phyloP scores from a whole-genome alignment of 768 basidiomycete species.

The Coprinopsis sp. region DNA sequence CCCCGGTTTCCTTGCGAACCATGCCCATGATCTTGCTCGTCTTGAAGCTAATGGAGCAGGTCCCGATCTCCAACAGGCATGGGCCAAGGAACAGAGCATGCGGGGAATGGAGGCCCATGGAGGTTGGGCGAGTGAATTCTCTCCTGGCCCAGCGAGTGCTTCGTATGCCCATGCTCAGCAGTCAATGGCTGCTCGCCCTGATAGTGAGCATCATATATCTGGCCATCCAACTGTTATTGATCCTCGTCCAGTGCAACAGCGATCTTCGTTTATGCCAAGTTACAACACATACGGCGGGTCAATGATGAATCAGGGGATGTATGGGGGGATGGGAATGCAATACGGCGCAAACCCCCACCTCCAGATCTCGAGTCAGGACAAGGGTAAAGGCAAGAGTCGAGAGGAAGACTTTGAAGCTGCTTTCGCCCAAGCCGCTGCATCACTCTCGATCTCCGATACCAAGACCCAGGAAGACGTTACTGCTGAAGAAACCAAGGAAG shows the following conservation, averaged over 20 bases:
- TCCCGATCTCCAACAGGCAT: slow-evolving; percentile 44
- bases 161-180: slow-evolving; percentile 12
- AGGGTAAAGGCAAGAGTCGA: slow-evolving; percentile 76
- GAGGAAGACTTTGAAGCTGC: slow-evolving; percentile 85
- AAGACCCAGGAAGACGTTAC: slow-evolving; percentile 29
- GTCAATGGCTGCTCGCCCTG: slow-evolving; percentile 13
- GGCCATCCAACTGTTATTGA: background rate
- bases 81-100: slow-evolving; percentile 47
- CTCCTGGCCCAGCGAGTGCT: slow-evolving; percentile 20
- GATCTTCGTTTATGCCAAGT: slow-evolving; percentile 33
- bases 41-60: slow-evolving; percentile 27
- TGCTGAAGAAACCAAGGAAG: slow-evolving; percentile 46
- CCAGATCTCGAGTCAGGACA: slow-evolving; percentile 28
- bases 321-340: slow-evolving; percentile 30
- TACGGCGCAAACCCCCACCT: slow-evolving; percentile 26
- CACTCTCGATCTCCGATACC: slow-evolving; percentile 37
- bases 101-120: slow-evolving; percentile 31
- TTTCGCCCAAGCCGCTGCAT: slow-evolving; percentile 63
- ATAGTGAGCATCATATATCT: slow-evolving; percentile 30
- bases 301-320: slow-evolving; percentile 34
- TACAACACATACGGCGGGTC: slow-evolving; percentile 31
- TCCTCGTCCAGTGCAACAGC: slow-evolving; percentile 34
- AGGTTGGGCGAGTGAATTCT: slow-evolving; percentile 61
- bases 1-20: slow-evolving; percentile 31
- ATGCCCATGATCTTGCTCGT: slow-evolving; percentile 26